A percentile compares a stretch with the other conserved stretches of the same genome.
Evolutionary conservation across 345 rosid genomes (phyloP).

Genomic region (Pugionium dolabratum): DNA sequence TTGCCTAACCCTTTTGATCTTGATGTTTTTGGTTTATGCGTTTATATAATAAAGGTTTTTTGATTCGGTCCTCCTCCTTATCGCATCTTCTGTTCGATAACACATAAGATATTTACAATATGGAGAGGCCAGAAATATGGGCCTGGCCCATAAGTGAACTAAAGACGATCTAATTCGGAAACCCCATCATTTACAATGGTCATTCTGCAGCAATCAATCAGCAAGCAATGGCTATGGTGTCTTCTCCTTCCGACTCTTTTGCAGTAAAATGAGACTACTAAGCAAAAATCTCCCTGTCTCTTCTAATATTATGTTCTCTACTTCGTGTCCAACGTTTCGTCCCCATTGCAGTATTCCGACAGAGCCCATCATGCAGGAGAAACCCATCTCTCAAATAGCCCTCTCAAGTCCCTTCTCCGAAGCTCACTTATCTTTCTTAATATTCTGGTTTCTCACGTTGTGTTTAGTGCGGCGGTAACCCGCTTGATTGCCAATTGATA

Average conservation of each 20-base stretch:
- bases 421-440: slow-evolving; percentile 27
- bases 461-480: neutral
- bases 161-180: too few relatives aligned
- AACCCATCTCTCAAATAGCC: slow-evolving; percentile 31
- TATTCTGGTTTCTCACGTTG: slow-evolving; percentile 21
- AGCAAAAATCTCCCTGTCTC: slow-evolving; percentile 1
- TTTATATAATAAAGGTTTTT: neutral
- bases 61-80: neutral
- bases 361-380: slow-evolving; percentile 14
- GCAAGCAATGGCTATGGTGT: too few relatives aligned
- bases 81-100: too few relatives aligned
- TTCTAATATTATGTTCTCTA: slow-evolving; percentile 20
- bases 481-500: too few relatives aligned
- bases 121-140: too few relatives aligned
- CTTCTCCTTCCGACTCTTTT: too few relatives aligned
- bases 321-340: neutral
- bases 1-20: neutral
- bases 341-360: slow-evolving; percentile 25
- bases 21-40: neutral
- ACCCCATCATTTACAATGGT: too few relatives aligned
- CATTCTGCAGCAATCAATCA: too few relatives aligned
- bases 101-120: too few relatives aligned
- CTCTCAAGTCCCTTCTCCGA: slow-evolving; percentile 32
- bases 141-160: too few relatives aligned
- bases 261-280: neutral